Base-by-base conservation (phyloP, 2,329 filamentous ascomycete genomes). In the Colletotrichum filicis region DNA sequence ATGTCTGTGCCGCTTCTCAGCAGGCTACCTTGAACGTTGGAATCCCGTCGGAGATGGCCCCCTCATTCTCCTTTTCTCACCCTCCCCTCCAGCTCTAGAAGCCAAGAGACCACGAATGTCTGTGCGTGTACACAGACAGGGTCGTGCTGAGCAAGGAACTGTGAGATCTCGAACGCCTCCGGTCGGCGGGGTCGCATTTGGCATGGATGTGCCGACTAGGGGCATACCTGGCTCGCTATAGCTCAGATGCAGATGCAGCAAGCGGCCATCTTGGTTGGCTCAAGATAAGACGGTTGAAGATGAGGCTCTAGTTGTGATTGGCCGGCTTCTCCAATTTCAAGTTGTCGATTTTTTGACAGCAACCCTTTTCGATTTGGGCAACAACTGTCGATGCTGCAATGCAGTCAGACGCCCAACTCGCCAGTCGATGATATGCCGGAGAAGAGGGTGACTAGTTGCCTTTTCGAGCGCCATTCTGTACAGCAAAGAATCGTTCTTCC, bases 271-370 rank as follows among this genome's bases (percentile, higher is more conserved):
- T 68, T 84, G 80, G 80, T 83, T 85, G 84, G 83, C 73, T 76
- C 75, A 76, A 83, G 84, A 86, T 86, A 86, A 86, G 84, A 74
- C 74, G 71, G 71, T 60, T 49, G 68, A 76, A 74, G 75, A 76
- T 70, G 71, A 72, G 67, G 65, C 70, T n/a, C 32, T 19, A 52
- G 57, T 24, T 26, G 24, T 84, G 82, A 86, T 86, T 85, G 84
- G 84, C 74, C 73, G 65, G 26, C 56, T 61, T 70, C 56, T 60
- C 63, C 75, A 79, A 77, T 84, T 86, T 86, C 79, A 79, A 84
- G 82, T 77, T 84, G 83, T 84, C 82, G 42, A 75, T 74, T 70
- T 65, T 74, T 75, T 74, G 73, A 75, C 74, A 75, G 66, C 69
- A 68, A 60, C 49, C 66, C 66, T 49, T 32, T 46, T 16, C 32